phyloP scores from a whole-genome alignment of 805 yeast species.

The Metschnikowia gelsemii region DNA sequence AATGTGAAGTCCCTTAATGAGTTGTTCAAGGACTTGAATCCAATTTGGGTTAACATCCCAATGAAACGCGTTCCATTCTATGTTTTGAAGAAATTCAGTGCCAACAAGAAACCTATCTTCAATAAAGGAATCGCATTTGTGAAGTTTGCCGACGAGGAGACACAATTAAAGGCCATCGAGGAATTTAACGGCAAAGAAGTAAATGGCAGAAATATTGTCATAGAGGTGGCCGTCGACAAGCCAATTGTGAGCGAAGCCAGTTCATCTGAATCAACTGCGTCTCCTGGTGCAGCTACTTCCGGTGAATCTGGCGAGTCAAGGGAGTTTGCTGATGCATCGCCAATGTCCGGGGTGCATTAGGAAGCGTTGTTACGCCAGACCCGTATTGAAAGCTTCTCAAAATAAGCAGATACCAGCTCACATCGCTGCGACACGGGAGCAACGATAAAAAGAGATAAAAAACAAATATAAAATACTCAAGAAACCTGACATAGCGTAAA shows the following conservation, averaged over 20 bases:
- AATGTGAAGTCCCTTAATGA: conserved; percentile 46
- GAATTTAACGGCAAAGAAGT: conserved; percentile 63
- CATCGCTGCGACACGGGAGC: not conserved
- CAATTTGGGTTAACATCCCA: conserved; percentile 62
- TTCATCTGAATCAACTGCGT: conserved; percentile 5
- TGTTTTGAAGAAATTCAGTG: conserved; percentile 44
- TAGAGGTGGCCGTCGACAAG: conserved; percentile 72
- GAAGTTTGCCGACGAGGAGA: conserved; percentile 56
- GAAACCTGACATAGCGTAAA: too few relatives aligned
- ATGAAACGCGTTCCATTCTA: conserved; percentile 45
- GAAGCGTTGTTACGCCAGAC: too few relatives aligned
- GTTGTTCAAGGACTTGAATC: conserved; percentile 48
- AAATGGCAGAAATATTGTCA: conserved; percentile 64
- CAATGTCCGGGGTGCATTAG: not conserved
- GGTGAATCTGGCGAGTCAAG: conserved; percentile 2
- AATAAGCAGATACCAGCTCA: not conserved
- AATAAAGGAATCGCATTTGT: conserved; percentile 69
- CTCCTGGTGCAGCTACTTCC: conserved; percentile 3
- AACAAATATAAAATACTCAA: too few relatives aligned
- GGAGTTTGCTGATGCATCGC: conserved; percentile 8
- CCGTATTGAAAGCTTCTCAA: too few relatives aligned
- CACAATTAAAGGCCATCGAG: conserved; percentile 69
- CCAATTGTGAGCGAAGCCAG: conserved; percentile 24
- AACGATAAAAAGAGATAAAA: not conserved
- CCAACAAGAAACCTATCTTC: conserved; percentile 40